phyloP scores from a whole-genome alignment of 139 green algal species.

The Monoraphidium neglectum region DNA sequence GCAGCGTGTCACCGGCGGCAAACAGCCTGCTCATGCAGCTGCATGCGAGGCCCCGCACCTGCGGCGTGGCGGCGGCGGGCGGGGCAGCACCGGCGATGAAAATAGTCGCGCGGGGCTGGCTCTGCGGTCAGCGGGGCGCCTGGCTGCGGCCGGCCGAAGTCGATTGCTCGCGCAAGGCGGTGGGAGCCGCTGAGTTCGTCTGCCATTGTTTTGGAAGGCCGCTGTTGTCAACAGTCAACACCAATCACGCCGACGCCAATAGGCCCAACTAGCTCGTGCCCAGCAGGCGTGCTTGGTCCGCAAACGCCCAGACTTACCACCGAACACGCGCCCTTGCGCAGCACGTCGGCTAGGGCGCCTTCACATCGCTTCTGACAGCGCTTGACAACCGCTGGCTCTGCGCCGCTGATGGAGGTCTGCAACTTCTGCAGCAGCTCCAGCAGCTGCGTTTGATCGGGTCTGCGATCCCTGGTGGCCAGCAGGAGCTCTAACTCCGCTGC shows the following conservation, averaged over 20 bases:
- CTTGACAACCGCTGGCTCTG: constrained; percentile 50
- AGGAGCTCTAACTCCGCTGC: constrained; percentile 86
- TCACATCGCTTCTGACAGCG: constrained; percentile 77
- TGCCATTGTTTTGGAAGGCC: no score
- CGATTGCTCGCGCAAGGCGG: no score
- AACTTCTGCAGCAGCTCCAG: constrained; percentile 84
- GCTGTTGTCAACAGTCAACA: no score
- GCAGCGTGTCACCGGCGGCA: constrained; percentile 61
- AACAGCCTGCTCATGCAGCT: constrained; percentile 70
- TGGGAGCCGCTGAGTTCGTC: no score
- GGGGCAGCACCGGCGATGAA: neutral
- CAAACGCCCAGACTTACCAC: neutral
- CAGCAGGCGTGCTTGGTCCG: no score
- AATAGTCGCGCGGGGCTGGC: no score
- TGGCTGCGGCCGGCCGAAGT: no score
- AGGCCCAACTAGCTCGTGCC: no score
- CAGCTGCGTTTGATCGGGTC: constrained; percentile 45
- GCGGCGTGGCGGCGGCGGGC: neutral
- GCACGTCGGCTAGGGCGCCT: constrained; percentile 61
- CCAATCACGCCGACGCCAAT: no score
- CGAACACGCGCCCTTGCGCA: constrained; percentile 48
- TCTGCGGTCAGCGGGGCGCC: no score
- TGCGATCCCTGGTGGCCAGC: constrained; percentile 41
- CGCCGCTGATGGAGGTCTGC: constrained; percentile 57
- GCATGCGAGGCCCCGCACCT: constrained; percentile 76